Base-by-base conservation (phyloP, 169 alveolate species). In the Plasmodium knowlesi region DNA sequence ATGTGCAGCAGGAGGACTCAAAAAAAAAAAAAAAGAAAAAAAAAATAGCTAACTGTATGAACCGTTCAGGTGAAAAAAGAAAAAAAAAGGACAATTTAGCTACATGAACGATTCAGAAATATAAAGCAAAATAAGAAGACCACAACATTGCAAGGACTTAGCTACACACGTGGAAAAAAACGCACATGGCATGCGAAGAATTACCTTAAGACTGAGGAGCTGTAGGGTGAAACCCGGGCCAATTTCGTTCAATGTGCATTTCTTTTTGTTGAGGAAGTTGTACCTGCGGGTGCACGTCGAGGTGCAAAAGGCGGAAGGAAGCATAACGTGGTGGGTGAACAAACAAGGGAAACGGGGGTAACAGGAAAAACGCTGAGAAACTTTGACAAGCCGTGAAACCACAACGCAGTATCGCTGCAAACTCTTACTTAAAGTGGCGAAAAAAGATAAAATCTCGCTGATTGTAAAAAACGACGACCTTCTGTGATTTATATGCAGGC, bases 181-280 rank as follows among this genome's bases (percentile, higher is more conserved):
- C 67, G 70, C 83, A 41, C 50, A 28, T 19, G 91, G 73, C 84
- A 67, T 97, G 83, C 96, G 97, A 12, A 97, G 93, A 22, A 98
- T 98, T 88, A 97, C 98, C 97, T 99, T 99, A 34, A 99, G 96
- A 94, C 98, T 97, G 84, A 97, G 96, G 71, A 99, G 95, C 96
- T 99, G 98, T 94, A 99, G 95, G 72, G 99, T 98, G 95, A 99
- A 98, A 76, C 99, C 97, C 9, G 99, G 99, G 0, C 99, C 99
- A 32, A 99, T 98, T 96, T 99, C 99, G 95, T 98, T 98, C 88
- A 99, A 95, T 72, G 97, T 97, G 19, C 98, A 99, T 95, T 98
- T 97, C 85, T 97, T 96, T 30, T 95, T 96, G 88, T 93, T 92
- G 5, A 95, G 95, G 86, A 96, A 96, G 16, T 95, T 96, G 83